Percentiles rank a stretch among this genome's conserved stretches.
phyloP scores from a whole-genome alignment of 345 rosid genomes.

The Eucalyptus pauciflora region DNA sequence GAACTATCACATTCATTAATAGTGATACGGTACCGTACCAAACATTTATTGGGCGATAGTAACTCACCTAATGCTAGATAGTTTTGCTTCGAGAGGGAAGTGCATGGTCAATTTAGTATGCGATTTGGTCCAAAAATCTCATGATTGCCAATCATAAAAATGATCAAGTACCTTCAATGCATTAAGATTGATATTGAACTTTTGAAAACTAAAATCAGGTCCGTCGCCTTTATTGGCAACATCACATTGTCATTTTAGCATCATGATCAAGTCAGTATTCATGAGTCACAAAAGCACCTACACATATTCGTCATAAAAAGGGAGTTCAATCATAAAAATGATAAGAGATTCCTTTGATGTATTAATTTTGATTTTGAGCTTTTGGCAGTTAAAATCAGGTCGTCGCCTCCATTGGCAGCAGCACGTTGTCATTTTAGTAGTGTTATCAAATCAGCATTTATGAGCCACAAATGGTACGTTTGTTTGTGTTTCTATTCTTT shows the following conservation, averaged over 20 bases:
- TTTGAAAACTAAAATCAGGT: background rate
- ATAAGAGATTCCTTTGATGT: background rate
- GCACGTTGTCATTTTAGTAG: background rate
- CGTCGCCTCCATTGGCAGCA: background rate
- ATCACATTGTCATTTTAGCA: background rate
- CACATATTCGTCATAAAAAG: background rate
- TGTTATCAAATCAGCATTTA: background rate
- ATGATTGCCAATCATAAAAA: background rate
- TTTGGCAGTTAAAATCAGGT: background rate
- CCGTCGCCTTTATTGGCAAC: background rate
- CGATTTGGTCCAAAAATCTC: background rate
- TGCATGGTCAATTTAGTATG: background rate
- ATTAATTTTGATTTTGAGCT: background rate
- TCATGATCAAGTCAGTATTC: background rate
- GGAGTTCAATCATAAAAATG: background rate
- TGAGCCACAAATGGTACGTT: background rate
- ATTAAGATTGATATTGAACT: background rate
- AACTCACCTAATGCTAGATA: background rate
- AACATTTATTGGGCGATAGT: background rate
- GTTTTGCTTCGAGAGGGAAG: background rate
- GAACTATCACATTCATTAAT: background rate
- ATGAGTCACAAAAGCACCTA: background rate
- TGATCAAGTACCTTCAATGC: background rate
- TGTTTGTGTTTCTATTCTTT: too few species aligned
- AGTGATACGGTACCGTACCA: fast-evolving